A percentile compares a stretch with the other conserved stretches of the same genome.
Evolutionary conservation across 768 basidiomycete species (phyloP).

Genomic region (Tylopilus cervinicoccineus): DNA sequence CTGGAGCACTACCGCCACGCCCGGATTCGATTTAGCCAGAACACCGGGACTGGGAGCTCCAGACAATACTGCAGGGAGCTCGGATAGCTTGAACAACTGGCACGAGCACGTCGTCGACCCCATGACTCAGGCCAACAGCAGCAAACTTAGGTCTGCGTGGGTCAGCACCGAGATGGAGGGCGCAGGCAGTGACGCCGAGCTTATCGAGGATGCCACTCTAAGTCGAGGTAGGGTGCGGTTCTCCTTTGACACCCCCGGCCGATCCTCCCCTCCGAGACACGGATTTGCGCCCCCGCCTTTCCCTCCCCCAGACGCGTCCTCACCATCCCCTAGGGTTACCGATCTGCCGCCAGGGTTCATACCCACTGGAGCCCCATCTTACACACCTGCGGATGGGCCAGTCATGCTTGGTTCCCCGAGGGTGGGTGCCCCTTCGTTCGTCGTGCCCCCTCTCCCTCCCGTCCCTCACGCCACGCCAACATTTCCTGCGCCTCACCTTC

Average conservation of each 20-base stretch:
- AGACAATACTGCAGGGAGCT: constrained; percentile 12
- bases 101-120: constrained; percentile 29
- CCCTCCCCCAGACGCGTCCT: constrained; percentile 4
- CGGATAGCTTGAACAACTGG: constrained; percentile 23
- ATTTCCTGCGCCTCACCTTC: constrained; percentile 8
- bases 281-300: constrained; percentile 12
- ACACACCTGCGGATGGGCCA: constrained; percentile 10
- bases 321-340: constrained; percentile 16
- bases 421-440: constrained; percentile 3
- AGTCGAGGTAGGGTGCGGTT: constrained; percentile 15
- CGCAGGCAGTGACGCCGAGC: constrained; percentile 25
- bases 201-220: constrained; percentile 16
- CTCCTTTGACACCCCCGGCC: constrained; percentile 14
- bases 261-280: constrained; percentile 11
- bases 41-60: constrained; percentile 19
- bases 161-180: constrained; percentile 45
- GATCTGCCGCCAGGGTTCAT: constrained; percentile 28
- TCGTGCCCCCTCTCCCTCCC: constrained; percentile 19
- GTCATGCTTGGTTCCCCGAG: constrained; percentile 7
- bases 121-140: constrained; percentile 22
- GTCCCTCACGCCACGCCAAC: constrained; percentile 7
- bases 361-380: constrained; percentile 21
- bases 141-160: constrained; percentile 28
- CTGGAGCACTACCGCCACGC: constrained; percentile 78
- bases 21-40: constrained; percentile 43